Evolutionary conservation across 306 rosid genomes (phyloP), one percentile per base, ranked within the genome.

Genomic region (Trifolium subterraneum): DNA sequence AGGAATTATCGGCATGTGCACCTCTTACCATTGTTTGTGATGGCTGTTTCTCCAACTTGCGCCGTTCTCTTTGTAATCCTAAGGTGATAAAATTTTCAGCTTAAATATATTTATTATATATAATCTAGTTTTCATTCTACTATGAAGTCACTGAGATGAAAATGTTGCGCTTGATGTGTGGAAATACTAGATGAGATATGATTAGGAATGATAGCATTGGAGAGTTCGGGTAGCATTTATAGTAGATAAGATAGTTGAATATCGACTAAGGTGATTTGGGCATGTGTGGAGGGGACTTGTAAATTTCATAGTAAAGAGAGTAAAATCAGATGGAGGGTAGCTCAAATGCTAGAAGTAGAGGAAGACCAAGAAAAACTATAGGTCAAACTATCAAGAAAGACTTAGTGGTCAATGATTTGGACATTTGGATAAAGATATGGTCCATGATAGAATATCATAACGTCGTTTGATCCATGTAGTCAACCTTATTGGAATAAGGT

Each of bases 21-120:
- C 98, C 97, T 44, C 86, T 93, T 51, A 91, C 96, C 27, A 80
- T 93, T 84, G 97, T 93, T 73, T 93, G 98, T 78, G 97, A 93
- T 73, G 98, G 98, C 15, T 93, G 98, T 76, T 93, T 93, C 88
- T 93, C 97, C 79, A 93, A 91, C 87, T 71, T 93, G 89, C 91
- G 98, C 6, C 96, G 96, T 64, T 80, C 97, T 70, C 98, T 93
- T 52, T 93, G 96, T 70, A 80, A 87, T 61, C 92, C 98, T 20
- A 83, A 89, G 98, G 98, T 91, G 50, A 39, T 82, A 38, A 70
- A 61, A 76, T 45, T 66, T 23, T 27, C 69, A 44, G 18, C 64
- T 42, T 59, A 61, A 69, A 36, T 59, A 10, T 64, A 3, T 51
- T 60, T 58, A n/a, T 60, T 58, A n/a, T 58, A 13, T 64, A 3